Conservation (phyloP, 2,329 filamentous ascomycete species). For the Fonsecaea nubica region DNA sequence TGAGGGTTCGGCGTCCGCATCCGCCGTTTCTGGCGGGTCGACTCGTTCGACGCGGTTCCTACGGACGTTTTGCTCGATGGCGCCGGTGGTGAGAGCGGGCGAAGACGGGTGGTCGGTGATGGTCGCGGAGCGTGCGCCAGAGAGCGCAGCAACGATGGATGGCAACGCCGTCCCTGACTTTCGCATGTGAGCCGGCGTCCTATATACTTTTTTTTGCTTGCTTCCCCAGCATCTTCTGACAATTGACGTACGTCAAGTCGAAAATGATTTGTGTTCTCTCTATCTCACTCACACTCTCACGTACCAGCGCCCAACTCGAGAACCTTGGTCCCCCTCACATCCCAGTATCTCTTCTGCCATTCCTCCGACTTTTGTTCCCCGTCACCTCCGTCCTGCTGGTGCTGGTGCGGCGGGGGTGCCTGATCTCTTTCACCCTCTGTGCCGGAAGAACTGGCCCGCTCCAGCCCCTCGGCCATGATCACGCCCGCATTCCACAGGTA, state of each 20-base stretch:
- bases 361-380: constrained; percentile 18
- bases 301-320: constrained; percentile 67
- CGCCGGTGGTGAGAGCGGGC: constrained; percentile 45
- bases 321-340: constrained; percentile 58
- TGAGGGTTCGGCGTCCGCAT: not conserved
- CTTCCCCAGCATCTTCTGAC: not conserved
- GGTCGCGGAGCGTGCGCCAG: constrained; percentile 49
- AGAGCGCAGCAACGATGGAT: constrained; percentile 48
- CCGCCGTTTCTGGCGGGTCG: not conserved
- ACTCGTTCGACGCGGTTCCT: constrained; percentile 20
- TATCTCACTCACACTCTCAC: constrained; percentile 40
- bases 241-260: not conserved
- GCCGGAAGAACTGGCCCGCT: constrained; percentile 42
- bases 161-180: constrained; percentile 50
- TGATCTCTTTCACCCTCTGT: not conserved
- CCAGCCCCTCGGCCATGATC: constrained; percentile 52
- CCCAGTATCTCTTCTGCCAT: constrained; percentile 45
- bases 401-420: constrained; percentile 15
- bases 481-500: constrained; percentile 64
- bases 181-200: not conserved
- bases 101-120: constrained; percentile 60
- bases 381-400: constrained; percentile 26
- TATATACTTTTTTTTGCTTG: not conserved
- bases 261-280: not conserved
- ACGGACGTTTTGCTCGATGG: constrained; percentile 37